phyloP scores from a whole-genome alignment of 208 protist genomes.

The Borovskyia barvae region DNA sequence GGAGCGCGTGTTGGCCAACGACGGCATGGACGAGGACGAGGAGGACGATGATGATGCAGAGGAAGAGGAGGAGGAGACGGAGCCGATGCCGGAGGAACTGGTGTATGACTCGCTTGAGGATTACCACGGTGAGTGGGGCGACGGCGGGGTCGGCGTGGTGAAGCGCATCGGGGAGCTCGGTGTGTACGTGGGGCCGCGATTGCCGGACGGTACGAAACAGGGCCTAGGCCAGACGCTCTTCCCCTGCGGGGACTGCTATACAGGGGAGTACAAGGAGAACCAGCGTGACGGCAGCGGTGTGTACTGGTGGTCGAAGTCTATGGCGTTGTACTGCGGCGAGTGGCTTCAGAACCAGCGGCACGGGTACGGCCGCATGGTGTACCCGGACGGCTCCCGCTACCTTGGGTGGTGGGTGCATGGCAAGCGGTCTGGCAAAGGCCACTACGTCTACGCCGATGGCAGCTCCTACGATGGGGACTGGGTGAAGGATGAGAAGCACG shows the following conservation, averaged over 20 bases:
- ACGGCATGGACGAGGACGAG: constrained; percentile 13
- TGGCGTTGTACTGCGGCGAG: constrained; percentile 66
- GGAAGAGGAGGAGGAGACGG: constrained; percentile 76
- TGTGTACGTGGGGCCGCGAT: constrained; percentile 68
- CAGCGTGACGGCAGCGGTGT: constrained; percentile 68
- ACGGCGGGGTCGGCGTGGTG: constrained; percentile 64
- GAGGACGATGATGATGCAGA: constrained; percentile 64
- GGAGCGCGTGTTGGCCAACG: constrained; percentile 27
- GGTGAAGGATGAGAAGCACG: constrained; percentile 74
- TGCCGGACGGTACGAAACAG: constrained; percentile 80
- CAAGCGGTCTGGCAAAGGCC: constrained; percentile 64
- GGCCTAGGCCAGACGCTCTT: constrained; percentile 86
- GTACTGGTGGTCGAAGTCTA: constrained; percentile 73
- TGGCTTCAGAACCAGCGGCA: constrained; percentile 72
- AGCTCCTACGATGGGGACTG: constrained; percentile 85
- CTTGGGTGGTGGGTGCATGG: constrained; percentile 70
- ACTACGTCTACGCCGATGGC: constrained; percentile 82
- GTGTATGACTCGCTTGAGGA: constrained; percentile 81
- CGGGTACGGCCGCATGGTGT: constrained; percentile 82
- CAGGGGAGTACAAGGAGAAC: constrained; percentile 82
- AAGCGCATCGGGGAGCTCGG: constrained; percentile 91
- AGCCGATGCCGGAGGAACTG: constrained; percentile 79
- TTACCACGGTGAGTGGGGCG: constrained; percentile 85
- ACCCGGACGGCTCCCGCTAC: constrained; percentile 85
- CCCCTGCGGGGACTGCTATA: constrained; percentile 84